These are phyloP conservation scores for Scheffersomyces cryptocercus DNA, from an alignment of 1,139 yeast genomes.

Conservation along the genomic window DNA sequence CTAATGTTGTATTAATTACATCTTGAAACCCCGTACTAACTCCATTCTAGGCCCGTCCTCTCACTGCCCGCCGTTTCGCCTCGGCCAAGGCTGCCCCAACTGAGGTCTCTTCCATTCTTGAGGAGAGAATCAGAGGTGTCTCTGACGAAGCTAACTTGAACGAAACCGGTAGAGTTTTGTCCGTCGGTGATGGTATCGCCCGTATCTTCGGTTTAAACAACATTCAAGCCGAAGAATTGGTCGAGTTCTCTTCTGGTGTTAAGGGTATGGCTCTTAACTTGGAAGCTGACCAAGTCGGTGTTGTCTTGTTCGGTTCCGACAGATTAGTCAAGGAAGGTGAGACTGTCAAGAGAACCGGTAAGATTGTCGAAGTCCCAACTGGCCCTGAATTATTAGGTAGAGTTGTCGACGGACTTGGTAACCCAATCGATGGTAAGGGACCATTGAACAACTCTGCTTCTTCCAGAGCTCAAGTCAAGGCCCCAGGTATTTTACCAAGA, in stretches of 20 bases:
- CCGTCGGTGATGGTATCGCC: conserved; percentile 99
- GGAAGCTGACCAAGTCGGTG: conserved; percentile 99
- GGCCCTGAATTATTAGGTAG: conserved; percentile 99
- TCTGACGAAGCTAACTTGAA: conserved; percentile 96
- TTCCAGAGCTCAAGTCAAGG: conserved; percentile 98
- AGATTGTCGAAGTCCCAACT: conserved; percentile 98
- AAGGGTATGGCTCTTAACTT: conserved; percentile 99
- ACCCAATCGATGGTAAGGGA: conserved; percentile 99
- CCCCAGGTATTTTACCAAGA: conserved; percentile 99
- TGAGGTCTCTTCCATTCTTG: conserved; percentile 98
- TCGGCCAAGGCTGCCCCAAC: conserved; percentile 99
- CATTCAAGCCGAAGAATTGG: conserved; percentile 99
- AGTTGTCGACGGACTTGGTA: conserved; percentile 99
- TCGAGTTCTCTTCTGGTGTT: conserved; percentile 98
- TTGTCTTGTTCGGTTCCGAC: conserved; percentile 99
- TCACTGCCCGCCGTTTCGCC: conserved; percentile 76
- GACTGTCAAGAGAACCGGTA: conserved; percentile 99
- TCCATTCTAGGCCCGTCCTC: conserved; percentile 64
- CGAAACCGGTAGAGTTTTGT: conserved; percentile 99
- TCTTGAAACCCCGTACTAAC: conserved; percentile 21
- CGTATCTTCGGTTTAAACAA: conserved; percentile 99
- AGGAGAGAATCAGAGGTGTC: conserved; percentile 99
- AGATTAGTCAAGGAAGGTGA: conserved; percentile 99
- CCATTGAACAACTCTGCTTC: conserved; percentile 86
- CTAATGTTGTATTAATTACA: no score